Evolutionary conservation across 352 stramenopile species (phyloP).

Genomic region (Phytophthora crassamura): DNA sequence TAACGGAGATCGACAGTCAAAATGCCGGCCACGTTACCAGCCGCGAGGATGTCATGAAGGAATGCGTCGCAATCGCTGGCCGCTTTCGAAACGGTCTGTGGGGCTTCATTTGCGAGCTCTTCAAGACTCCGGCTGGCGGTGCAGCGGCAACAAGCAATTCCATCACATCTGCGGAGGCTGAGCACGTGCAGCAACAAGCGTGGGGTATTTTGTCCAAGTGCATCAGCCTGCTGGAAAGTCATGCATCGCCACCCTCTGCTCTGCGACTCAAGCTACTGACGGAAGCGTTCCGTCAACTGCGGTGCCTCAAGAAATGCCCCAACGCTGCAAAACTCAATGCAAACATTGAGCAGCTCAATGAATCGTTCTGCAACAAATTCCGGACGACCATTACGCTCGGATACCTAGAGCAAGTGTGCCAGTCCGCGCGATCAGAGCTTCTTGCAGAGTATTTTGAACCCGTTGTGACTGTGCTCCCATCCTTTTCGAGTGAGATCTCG

Average conservation of each 20-base stretch:
- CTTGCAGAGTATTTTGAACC: constrained; percentile 74
- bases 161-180: constrained; percentile 71
- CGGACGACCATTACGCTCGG: constrained; percentile 62
- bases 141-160: constrained; percentile 26
- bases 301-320: constrained; percentile 70
- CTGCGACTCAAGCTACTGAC: constrained; percentile 61
- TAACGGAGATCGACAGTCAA: constrained; percentile 41
- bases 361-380: constrained; percentile 72
- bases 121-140: constrained; percentile 53
- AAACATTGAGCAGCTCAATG: constrained; percentile 74
- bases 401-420: constrained; percentile 55
- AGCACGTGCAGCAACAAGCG: constrained; percentile 68
- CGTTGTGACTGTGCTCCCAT: constrained; percentile 47
- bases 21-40: constrained; percentile 17
- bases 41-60: constrained; percentile 51
- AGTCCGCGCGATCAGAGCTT: constrained; percentile 46
- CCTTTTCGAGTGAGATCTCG: constrained; percentile 34
- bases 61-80: constrained; percentile 58
- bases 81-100: constrained; percentile 76
- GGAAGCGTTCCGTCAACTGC: constrained; percentile 68
- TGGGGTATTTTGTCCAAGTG: constrained; percentile 63
- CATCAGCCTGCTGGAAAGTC: constrained; percentile 55
- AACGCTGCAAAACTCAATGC: constrained; percentile 67
- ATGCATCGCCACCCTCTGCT: constrained; percentile 49
- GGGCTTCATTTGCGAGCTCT: constrained; percentile 79